Evolutionary conservation across 768 basidiomycete genomes (phyloP), one percentile per base, ranked within the genome.

Genomic region (Plicaturopsis crispa): DNA sequence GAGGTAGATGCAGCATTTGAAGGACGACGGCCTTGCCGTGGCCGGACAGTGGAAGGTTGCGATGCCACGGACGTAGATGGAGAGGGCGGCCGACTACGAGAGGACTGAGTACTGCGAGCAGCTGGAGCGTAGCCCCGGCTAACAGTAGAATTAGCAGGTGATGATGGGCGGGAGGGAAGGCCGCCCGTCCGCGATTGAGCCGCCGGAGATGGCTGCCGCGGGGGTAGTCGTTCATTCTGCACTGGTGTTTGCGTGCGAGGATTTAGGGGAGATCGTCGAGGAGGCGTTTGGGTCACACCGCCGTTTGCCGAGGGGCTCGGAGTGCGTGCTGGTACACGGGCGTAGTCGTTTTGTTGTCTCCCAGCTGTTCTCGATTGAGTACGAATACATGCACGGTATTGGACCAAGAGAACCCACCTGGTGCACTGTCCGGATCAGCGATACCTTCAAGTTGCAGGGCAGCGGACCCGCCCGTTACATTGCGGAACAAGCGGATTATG

Each of bases 391-490:
- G 22, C 39, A 16, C 17, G 21, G n/a, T 21, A 37, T 12, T 21
- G n/a, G 35, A 11, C 21, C 28, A 39, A 24, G 17, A 44, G 24
- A n/a, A 48, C 60, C 38, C 52, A 71, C 70, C 45, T 41, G 52
- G 45, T n/a, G 50, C 31, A 32, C 42, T 48, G 26, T 62, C 62
- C n/a, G 54, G 50, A 34, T 75, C 72, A 34, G 62, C 52, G 3
- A 86, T 50, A 6, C 84, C 83, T 20, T 75, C 71, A 17, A 87
- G 55, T 20, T 78, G 72, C 42, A 87, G 54, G 6, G 68, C 50
- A 1, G 60, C 55, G 19, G 67, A 58, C 3, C 67, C 62, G 16
- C 61, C 64, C 16, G 72, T 56, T 17, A 75, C 61, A 24, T 56
- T 56, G 24, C 62, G 72, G 54, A 81, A 84, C 23, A 82, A 64